phyloP scores from a whole-genome alignment of 345 rosid genomes.

The Hibiscus syriacus region DNA sequence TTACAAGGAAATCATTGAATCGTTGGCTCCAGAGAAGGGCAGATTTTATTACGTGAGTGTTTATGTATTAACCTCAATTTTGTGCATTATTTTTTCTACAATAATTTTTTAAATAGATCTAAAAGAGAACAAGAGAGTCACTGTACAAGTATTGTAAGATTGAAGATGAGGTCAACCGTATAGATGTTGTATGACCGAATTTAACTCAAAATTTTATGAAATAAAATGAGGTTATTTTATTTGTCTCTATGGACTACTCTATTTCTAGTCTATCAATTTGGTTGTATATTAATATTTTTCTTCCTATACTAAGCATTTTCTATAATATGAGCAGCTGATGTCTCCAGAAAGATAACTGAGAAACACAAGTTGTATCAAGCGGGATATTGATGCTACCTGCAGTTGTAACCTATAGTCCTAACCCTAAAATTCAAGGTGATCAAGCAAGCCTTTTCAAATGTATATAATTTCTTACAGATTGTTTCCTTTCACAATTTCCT shows the following conservation, averaged over 20 bases:
- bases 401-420: not conserved
- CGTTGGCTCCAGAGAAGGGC: slow-evolving; percentile 52
- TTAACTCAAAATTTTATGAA: not conserved
- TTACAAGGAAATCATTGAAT: slow-evolving; percentile 55
- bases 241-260: not conserved
- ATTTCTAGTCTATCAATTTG: not conserved
- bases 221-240: not conserved
- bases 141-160: not conserved
- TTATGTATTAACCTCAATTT: slow-evolving; percentile 20
- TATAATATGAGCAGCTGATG: not conserved
- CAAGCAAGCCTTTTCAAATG: not conserved
- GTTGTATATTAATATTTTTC: not conserved
- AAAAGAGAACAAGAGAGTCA: not conserved
- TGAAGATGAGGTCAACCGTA: not conserved
- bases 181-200: not conserved
- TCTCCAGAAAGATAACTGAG: not conserved
- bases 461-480: not conserved
- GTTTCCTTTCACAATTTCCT: not conserved
- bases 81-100: not conserved
- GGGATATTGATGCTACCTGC: not conserved
- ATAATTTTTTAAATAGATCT: not conserved
- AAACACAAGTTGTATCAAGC: no score
- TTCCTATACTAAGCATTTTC: not conserved
- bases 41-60: slow-evolving; percentile 20
- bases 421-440: not conserved